Evolutionary conservation across 805 yeast genomes (phyloP), one percentile per base, ranked within the genome.

Genomic region (Barnettozyma pratensis): DNA sequence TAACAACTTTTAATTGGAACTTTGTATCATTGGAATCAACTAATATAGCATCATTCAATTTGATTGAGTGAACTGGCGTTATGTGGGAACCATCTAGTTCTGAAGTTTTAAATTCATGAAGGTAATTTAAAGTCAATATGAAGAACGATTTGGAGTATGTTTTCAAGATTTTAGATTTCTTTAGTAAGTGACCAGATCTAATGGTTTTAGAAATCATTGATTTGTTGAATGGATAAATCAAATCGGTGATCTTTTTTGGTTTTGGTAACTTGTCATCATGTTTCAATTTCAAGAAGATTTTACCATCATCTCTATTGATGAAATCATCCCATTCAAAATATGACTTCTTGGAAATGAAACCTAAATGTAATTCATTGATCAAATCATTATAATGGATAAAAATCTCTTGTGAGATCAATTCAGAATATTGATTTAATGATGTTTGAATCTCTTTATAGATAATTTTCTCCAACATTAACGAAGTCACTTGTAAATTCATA

Each of bases 241-340:
- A 75, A 51, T 86, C 88, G 36, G 75, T 69, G 39, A 77, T 63
- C 47, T 75, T 78, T 56, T 96, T 73, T 66, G 55, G 50, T 5
- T 74, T 73, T 47, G 87, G 85, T 39, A 81, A 63, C 40, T 70
- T 65, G 28, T 79, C 78, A 55, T 83, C 81, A 45, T 59, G 63
- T 27, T 49, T 53, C 12, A 60, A 10, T 5, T 49, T 52, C 4
- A 60, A 29, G 27, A 60, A 50, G 42, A 84, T 74, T 60, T 85
- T 85, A 58, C 83, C 80, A 30, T 77, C 68, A 66, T 90, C 89
- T 52, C 84, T 76, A 5, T 77, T 63, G 45, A 91, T 78, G 54
- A 88, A 94, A 27, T 85, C 76, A 53, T 86, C 87, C 96, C 97
- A 92, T 72, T 92, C 98, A 61, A 81, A 80, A 38, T 75, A 74